Evolutionary conservation across 345 rosid genomes (phyloP), one percentile per base, ranked within the genome.

Genomic region (Lumnitzera racemosa): DNA sequence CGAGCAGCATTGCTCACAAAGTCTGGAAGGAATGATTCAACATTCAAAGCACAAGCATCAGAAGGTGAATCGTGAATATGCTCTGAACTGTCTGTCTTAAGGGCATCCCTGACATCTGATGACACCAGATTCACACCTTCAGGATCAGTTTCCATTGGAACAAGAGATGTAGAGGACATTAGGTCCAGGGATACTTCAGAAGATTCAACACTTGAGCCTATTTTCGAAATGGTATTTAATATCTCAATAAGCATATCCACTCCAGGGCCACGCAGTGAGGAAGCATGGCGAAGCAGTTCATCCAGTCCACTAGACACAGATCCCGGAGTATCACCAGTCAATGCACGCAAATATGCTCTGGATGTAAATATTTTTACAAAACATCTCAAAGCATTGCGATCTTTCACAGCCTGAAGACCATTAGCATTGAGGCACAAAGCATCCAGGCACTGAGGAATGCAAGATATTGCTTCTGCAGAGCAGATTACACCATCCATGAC

Each of bases 381-480:
- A 74, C 94, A 89, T 71, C 86, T 82, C 82, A 92, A 74, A 47
- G 98, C 87, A 74, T 82, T 87, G 46, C 82, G 77, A 71, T 92
- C 97, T 78, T 76, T 83, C 60, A 92, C 96, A 49, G 94, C 91
- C 77, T 81, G 90, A 73, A 89, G 96, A 49, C 97, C 98, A 59
- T 76, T 87, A 67, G 74, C 77, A 72, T 89, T 92, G 58, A 89
- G 83, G 74, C 98, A 92, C 68, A 92, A 79, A 24, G 98, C 97
- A 82, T 89, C 98, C 83, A 92, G 76, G 72, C 94, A 92, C 68
- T 89, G 98, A 55, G 98, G 98, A 78, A 89, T 87, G 82, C 98
- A 89, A 67, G 85, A 79, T 69, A 92, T 80, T 68, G 96, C 98
- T 67, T 92, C 94, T 17, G 91, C 77, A 66, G 98, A 92, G 74